Percentiles rank a stretch among this genome's conserved stretches.
These are phyloP conservation scores for Beauveria asiatica DNA, from an alignment of 2,329 filamentous ascomycete species.

Conservation along the genomic window DNA sequence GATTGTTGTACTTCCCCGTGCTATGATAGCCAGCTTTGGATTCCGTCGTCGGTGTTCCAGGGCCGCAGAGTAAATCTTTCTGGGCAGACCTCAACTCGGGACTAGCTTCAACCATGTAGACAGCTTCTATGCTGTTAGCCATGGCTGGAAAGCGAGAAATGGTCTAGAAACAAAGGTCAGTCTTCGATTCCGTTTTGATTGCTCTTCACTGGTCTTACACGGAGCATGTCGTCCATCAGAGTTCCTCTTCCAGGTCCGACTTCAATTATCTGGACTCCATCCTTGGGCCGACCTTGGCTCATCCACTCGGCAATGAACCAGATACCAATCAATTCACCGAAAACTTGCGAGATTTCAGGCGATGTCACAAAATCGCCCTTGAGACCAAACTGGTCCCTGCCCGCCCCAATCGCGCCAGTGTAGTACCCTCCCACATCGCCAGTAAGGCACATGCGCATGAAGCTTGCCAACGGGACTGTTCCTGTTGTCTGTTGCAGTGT, in stretches of 20 bases:
- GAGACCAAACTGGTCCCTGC: constrained; percentile 80
- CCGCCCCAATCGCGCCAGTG: constrained; percentile 60
- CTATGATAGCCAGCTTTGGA: constrained; percentile 67
- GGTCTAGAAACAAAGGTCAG: constrained; percentile 46
- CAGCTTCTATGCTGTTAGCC: constrained; percentile 66
- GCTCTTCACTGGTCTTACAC: constrained; percentile 44
- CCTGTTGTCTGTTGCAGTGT: constrained; percentile 55
- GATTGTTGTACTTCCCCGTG: constrained; percentile 62
- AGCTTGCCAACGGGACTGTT: constrained; percentile 82
- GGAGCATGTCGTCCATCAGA: constrained; percentile 90
- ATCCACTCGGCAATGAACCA: constrained; percentile 98
- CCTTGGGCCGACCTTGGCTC: constrained; percentile 66
- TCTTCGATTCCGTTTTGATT: not conserved
- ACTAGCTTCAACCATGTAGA: constrained; percentile 95
- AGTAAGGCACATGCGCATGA: constrained; percentile 98
- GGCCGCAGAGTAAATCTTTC: constrained; percentile 71
- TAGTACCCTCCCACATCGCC: constrained; percentile 90
- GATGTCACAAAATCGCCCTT: constrained; percentile 96
- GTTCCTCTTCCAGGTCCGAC: constrained; percentile 91
- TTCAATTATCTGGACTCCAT: constrained; percentile 82
- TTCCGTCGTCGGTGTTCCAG: constrained; percentile 56
- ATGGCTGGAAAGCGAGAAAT: constrained; percentile 76
- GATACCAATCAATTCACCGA: constrained; percentile 86
- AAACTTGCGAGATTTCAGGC: constrained; percentile 94
- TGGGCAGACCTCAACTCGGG: constrained; percentile 67